A percentile compares a stretch with the other conserved stretches of the same genome.
These are phyloP conservation scores for Achlya hypogyna DNA, from an alignment of 352 stramenopile species.

Conservation along the genomic window DNA sequence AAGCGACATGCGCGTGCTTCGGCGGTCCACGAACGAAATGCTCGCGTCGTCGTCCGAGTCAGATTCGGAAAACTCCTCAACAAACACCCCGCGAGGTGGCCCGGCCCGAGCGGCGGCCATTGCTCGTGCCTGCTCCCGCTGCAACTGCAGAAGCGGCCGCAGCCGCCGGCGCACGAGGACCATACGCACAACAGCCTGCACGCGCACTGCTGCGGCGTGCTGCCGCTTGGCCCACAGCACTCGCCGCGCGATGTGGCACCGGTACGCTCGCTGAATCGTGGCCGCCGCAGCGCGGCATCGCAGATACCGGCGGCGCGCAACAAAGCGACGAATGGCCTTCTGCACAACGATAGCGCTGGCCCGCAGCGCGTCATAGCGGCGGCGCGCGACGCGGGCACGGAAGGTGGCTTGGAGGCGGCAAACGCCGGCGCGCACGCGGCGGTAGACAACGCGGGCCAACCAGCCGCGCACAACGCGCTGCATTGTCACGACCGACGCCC, in stretches of 20 bases:
- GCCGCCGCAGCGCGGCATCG: background rate
- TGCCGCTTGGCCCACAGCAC: background rate
- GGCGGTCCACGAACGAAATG: background rate
- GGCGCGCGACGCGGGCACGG: background rate
- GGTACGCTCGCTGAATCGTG: background rate
- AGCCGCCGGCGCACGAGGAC: background rate
- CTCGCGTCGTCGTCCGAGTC: background rate
- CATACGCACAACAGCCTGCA: background rate
- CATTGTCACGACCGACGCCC: background rate
- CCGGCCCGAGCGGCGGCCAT: background rate
- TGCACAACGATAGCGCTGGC: background rate
- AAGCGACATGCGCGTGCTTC: background rate
- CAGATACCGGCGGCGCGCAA: background rate
- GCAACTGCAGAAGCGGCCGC: background rate
- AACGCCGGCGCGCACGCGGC: background rate
- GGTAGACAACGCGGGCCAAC: conserved; percentile 32
- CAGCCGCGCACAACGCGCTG: conserved; percentile 63
- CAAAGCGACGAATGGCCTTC: background rate
- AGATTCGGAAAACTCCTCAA: conserved; percentile 9
- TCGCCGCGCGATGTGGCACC: background rate
- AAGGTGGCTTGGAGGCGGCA: conserved; percentile 2
- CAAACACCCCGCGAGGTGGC: background rate
- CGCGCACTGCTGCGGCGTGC: background rate
- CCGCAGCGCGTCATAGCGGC: background rate
- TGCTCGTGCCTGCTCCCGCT: background rate